Conservation (phyloP, 2,329 filamentous ascomycete genomes). For the Penicillium sp. region DNA sequence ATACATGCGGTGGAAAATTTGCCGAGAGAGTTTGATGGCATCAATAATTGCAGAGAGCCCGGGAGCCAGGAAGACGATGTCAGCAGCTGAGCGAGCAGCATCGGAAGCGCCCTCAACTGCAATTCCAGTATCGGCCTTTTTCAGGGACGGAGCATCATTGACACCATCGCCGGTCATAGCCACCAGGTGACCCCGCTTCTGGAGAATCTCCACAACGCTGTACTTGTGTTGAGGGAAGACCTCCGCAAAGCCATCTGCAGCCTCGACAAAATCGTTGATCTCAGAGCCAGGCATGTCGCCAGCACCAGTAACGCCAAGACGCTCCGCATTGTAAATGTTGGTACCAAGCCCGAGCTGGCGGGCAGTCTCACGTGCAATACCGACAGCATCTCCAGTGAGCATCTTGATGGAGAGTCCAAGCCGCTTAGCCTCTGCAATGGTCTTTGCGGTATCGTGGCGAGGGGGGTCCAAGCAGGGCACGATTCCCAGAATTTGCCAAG, state of each 20-base stretch:
- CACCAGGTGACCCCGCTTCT: conserved; percentile 90
- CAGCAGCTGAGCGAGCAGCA: conserved; percentile 84
- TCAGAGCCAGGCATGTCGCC: conserved; percentile 93
- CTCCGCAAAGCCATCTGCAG: conserved; percentile 91
- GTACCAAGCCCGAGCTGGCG: conserved; percentile 88
- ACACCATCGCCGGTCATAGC: conserved; percentile 97
- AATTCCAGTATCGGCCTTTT: conserved; percentile 96
- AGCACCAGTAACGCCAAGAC: conserved; percentile 83
- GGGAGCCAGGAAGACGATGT: conserved; percentile 91
- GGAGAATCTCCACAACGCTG: conserved; percentile 88
- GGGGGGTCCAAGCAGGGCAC: conserved; percentile 94
- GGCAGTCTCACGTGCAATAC: conserved; percentile 88
- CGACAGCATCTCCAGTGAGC: conserved; percentile 92
- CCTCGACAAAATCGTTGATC: conserved; percentile 93
- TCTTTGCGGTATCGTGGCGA: conserved; percentile 86
- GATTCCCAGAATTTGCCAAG: conserved; percentile 91
- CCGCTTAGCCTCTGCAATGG: conserved; percentile 84
- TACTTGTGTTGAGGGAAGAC: conserved; percentile 97
- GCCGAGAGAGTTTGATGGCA: conserved; percentile 86
- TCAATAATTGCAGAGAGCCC: conserved; percentile 92
- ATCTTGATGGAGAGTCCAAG: conserved; percentile 92
- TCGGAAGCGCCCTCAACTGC: conserved; percentile 91
- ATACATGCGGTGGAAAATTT: conserved; percentile 97
- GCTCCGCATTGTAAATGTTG: conserved; percentile 92
- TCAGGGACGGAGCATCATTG: conserved; percentile 88